Evolutionary conservation across 1,284 basidiomycete species (phyloP), one percentile per base, ranked within the genome.

Genomic region (Agaricales sp.): DNA sequence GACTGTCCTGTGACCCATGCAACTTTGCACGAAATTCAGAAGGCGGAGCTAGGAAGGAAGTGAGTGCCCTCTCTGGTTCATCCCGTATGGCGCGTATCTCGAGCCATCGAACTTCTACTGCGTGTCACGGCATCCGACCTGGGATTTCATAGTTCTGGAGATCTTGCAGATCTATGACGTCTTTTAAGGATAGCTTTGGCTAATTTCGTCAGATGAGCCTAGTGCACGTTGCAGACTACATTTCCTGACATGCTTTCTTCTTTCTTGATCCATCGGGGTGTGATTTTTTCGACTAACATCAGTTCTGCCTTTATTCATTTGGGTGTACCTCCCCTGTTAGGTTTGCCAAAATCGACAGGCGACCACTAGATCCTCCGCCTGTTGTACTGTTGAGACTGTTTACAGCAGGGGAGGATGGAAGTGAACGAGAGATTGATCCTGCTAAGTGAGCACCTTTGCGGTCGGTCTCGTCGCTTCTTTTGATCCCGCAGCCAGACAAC

Each of bases 281-380:
- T n/a, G n/a, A n/a, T n/a, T n/a, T n/a, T n/a, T n/a, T n/a, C n/a
- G n/a, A n/a, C n/a, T n/a, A n/a, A n/a, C n/a, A n/a, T n/a, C n/a
- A n/a, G n/a, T n/a, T n/a, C n/a, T n/a, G n/a, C n/a, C n/a, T n/a
- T n/a, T n/a, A n/a, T n/a, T n/a, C 30, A 11, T 35, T 35, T 35
- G 30, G 30, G 30, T 35, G 30, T n/a, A 35, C 30, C n/a, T 8
- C 30, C n/a, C 11, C n/a, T 35, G 30, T 35, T 19, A 43, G 41
- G 41, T 43, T 16, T 43, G 41, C 41, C 41, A 21, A n/a, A 11
- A 21, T 43, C 13, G 41, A 43, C 20, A n/a, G 41, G 11, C 41
- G 41, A 18, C 67, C 68, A 2, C 59, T 69, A 21, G 68, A 71
- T 50, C 70, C 70, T 4, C 70, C 70, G 0, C 69, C 69, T 2